Conservation (phyloP, 192 early-diverging fungal genomes). For the Coemansia sp. region DNA sequence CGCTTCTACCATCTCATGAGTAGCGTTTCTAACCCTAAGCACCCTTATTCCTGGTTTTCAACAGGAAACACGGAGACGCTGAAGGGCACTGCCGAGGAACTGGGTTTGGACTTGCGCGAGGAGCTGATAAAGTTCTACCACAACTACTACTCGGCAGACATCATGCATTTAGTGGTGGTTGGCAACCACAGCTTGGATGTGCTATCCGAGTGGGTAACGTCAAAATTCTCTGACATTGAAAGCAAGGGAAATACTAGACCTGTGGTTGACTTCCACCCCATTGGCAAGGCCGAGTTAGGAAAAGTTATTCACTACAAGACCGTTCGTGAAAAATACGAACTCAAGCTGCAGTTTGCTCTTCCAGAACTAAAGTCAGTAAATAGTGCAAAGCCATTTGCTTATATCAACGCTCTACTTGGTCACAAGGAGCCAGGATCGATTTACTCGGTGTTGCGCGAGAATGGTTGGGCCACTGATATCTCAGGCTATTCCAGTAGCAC, state of each 20-base stretch:
- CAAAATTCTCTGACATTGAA: slow-evolving; percentile 75
- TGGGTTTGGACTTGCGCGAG: slow-evolving; percentile 74
- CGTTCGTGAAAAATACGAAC: slow-evolving; percentile 67
- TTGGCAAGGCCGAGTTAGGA: slow-evolving; percentile 67
- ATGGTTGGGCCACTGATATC: slow-evolving; percentile 81
- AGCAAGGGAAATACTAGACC: slow-evolving; percentile 71
- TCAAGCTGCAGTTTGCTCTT: slow-evolving; percentile 81
- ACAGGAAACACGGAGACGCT: slow-evolving; percentile 86
- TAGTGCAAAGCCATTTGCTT: slow-evolving; percentile 60
- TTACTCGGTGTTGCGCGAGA: slow-evolving; percentile 73
- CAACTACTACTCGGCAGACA: slow-evolving; percentile 87
- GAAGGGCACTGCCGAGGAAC: slow-evolving; percentile 40
- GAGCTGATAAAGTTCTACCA: slow-evolving; percentile 81
- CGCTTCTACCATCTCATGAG: not conserved
- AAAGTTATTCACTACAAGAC: slow-evolving; percentile 72
- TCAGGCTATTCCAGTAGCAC: slow-evolving; percentile 48
- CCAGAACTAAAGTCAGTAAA: slow-evolving; percentile 68
- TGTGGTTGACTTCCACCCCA: slow-evolving; percentile 63
- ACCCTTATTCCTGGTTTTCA: slow-evolving; percentile 83
- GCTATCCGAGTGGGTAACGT: slow-evolving; percentile 75
- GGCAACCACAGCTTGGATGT: slow-evolving; percentile 79
- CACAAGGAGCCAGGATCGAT: slow-evolving; percentile 87
- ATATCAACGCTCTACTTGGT: slow-evolving; percentile 76
- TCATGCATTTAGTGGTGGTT: slow-evolving; percentile 90
- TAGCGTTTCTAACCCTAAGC: slow-evolving; percentile 57